phyloP scores from a whole-genome alignment of 345 rosid genomes.

The Citrus medica region DNA sequence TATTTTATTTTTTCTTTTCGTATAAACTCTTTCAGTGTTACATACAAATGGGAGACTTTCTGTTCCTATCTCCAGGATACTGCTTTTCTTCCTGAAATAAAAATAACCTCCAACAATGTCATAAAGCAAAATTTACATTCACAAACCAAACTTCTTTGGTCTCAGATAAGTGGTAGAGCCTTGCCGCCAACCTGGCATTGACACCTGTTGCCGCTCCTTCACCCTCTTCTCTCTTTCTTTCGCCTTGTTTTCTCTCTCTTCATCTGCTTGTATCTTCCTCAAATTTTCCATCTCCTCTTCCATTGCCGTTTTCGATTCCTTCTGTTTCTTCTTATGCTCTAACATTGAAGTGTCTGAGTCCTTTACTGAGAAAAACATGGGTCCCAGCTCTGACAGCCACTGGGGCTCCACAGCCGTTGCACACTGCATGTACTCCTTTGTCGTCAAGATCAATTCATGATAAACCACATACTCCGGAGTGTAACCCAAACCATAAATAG shows the following conservation, averaged over 20 bases:
- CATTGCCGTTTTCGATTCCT: constrained; percentile 88
- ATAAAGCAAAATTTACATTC: background rate
- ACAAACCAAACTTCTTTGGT: constrained; percentile 83
- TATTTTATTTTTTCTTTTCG: too few relatives aligned
- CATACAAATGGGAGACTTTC: background rate
- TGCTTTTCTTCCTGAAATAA: background rate
- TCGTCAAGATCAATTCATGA: constrained; percentile 82
- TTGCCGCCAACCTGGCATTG: constrained; percentile 62
- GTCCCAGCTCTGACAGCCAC: constrained; percentile 94
- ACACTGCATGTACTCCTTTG: constrained; percentile 98
- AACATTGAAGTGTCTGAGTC: constrained; percentile 83
- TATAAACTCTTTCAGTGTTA: background rate
- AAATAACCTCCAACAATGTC: background rate
- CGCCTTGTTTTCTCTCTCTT: constrained; percentile 45
- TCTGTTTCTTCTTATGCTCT: constrained; percentile 91
- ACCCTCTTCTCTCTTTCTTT: constrained; percentile 57
- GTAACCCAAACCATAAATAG: constrained; percentile 80
- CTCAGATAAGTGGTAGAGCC: constrained; percentile 68
- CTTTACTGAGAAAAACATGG: constrained; percentile 94
- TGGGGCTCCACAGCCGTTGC: constrained; percentile 93
- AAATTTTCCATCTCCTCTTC: constrained; percentile 92
- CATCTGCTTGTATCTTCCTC: constrained; percentile 73
- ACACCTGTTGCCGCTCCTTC: constrained; percentile 72
- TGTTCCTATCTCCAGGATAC: background rate
- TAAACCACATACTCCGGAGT: constrained; percentile 88